Base-by-base conservation (phyloP, 208 protist species). In the Acanthamoeba lenticulata region DNA sequence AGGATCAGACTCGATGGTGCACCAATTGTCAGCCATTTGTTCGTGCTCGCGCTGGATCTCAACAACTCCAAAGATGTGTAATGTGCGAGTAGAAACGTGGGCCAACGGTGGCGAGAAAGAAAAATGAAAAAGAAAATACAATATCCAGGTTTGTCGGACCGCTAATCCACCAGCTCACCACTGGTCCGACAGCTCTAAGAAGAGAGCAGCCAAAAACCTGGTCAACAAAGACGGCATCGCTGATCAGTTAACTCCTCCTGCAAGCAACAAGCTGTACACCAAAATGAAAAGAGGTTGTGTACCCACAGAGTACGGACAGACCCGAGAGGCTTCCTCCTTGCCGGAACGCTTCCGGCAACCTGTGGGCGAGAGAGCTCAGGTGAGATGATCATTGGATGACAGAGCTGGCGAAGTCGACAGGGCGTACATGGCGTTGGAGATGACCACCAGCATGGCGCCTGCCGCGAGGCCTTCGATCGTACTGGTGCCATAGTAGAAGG, bases 1-100 rank as follows among this genome's bases (percentile, higher is more conserved):
- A 55, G 88, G 88, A n/a, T 92, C 88, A 34, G 88, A 92, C 32
- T 92, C 88, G 19, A 92, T 92, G 27, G 88, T 92, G 60, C 88
- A 92, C 88, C 88, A 92, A 40, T 77, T 92, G 44, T 90, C 55
- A 34, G 55, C 38, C 55, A 90, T 57, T n/a, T 86, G 77, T 57
- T 40, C 36, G 55, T 13, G 4, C 77, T 86, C 27, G 77, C 1
- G n/a, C 11, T 32, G 29, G 77, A 3, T 67, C 24, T 27, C 24
- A 27, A 21, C 57, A 67, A 67, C 27, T 21, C 27, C 24, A 67
- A 27, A 5, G 21, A 77, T 44, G 32, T 4, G 2, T 9, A 36
- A 5, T 9, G 36, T 32, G 27, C 7, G 34, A n/a, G n/a, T n/a
- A n/a, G n/a, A n/a, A n/a, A n/a, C n/a, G n/a, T n/a, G n/a, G n/a